Base-by-base conservation (phyloP, 768 basidiomycete species). In the Grammothele lineata region DNA sequence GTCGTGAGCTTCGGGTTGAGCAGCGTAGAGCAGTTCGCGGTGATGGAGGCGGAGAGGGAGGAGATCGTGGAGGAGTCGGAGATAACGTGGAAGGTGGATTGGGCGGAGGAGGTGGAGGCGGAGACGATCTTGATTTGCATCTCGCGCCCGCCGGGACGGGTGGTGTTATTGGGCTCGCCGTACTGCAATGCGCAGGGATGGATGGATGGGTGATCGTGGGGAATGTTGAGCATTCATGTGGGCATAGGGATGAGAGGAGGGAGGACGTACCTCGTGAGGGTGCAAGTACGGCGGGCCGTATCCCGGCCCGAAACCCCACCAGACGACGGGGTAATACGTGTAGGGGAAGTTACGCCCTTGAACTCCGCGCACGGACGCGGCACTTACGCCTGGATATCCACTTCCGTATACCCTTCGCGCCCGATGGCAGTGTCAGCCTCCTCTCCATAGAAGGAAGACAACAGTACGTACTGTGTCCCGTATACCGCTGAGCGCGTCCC, bases 71-170 rank as follows among this genome's bases (percentile, higher is more conserved):
- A 43, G 43, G 62, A 57, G 51, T 70, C 68, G 24, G 66, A 43
- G 24, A 70, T 32, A 15, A 70, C 49, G 35, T 60, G 56, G 53
- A 68, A 67, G 0, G 57, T 63, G 32, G 57, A 55, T 38, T 59
- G 56, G 1, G 55, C 51, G 39, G 40, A 55, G 24, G 40, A 53
- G 15, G 66, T 61, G 1, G 55, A 53, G 38, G 39, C 54, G 17
- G 65, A 62, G 10, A 51, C 42, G 51, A 67, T 62, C 7, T 51
- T 43, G 4, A 59, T 54, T 19, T 51, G 40, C 19, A 48, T 49
- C 43, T 64, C 50, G 1, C 60, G 57, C 6, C 68, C 66, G 7
- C 67, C 68, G 1, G 68, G 66, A 10, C 68, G 62, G 22, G 58
- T 61, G 17, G 60, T 53, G 43, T 68, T 68, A 26, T 56, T 51